A percentile compares a stretch with the other conserved stretches of the same genome.
phyloP scores from a whole-genome alignment of 106 monocot species.

The Allium fistulosum region DNA sequence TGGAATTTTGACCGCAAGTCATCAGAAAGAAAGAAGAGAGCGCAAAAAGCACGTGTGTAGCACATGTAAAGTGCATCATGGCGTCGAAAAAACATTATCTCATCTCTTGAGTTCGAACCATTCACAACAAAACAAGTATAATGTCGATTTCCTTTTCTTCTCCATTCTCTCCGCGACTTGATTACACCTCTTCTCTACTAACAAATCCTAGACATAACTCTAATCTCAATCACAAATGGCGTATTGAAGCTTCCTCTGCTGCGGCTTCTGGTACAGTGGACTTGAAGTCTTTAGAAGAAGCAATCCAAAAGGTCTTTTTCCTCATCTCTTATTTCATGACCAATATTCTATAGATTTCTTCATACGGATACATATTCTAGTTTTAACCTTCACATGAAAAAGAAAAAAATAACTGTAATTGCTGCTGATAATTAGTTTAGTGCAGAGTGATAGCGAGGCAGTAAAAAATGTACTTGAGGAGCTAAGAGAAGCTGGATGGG shows the following conservation, averaged over 20 bases:
- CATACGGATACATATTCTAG: background rate
- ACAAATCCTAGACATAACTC: background rate
- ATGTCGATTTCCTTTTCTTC: too few relatives aligned
- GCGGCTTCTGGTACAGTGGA: constrained; percentile 40
- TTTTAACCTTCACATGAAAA: background rate
- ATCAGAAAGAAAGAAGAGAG: too few relatives aligned
- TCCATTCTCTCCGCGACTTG: too few relatives aligned
- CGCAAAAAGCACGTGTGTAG: too few relatives aligned
- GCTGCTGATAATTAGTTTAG: background rate
- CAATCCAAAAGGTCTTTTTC: constrained; percentile 55
- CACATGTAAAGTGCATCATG: too few relatives aligned
- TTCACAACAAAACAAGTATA: too few relatives aligned
- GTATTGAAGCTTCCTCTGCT: constrained; percentile 48
- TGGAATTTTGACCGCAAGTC: too few relatives aligned
- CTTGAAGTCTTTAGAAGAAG: constrained; percentile 47
- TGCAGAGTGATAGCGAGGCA: constrained; percentile 78
- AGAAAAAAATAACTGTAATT: background rate
- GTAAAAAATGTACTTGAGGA: constrained; percentile 71
- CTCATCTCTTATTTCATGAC: background rate
- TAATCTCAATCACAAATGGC: constrained; percentile 24
- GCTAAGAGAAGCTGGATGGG: constrained; percentile 76
- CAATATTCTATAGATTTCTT: background rate
- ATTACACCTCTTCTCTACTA: too few relatives aligned
- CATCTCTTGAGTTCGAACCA: too few relatives aligned
- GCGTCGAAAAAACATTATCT: too few relatives aligned